Conservation (phyloP, 805 yeast genomes). For the Kuraishia ogatae region DNA sequence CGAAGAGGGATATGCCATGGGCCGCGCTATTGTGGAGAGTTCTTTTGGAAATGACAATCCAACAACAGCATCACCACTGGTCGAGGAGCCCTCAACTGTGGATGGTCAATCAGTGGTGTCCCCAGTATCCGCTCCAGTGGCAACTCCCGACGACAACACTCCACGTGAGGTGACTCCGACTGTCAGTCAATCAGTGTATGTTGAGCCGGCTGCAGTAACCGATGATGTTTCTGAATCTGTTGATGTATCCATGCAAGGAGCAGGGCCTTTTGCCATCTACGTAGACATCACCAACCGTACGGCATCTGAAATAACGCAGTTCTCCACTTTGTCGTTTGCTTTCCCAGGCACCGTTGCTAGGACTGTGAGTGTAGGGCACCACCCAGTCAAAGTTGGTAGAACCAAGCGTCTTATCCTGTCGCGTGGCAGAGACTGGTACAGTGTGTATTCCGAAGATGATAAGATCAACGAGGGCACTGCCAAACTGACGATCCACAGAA, state of each 20-base stretch:
- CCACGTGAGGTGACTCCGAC: no score
- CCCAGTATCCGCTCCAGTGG: background rate
- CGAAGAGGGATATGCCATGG: slow-evolving; percentile 3
- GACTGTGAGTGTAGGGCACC: background rate
- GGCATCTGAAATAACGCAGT: background rate
- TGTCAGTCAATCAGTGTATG: background rate
- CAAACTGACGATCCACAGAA: background rate
- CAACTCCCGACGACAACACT: no score
- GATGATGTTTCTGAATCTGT: background rate
- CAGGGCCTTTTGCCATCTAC: background rate
- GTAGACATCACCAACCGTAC: background rate
- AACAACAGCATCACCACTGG: background rate
- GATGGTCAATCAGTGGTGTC: background rate
- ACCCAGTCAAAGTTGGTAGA: background rate
- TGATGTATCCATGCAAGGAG: background rate
- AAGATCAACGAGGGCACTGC: background rate
- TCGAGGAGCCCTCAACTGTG: background rate
- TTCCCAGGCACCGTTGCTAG: background rate
- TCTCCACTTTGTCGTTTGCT: background rate
- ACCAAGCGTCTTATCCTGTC: background rate
- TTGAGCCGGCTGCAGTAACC: no score
- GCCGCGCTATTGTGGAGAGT: slow-evolving; percentile 1
- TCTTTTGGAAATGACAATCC: background rate
- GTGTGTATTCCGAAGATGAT: background rate
- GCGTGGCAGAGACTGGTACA: background rate